phyloP scores from a whole-genome alignment of 2,329 filamentous ascomycete genomes.

The Fusarium citri region DNA sequence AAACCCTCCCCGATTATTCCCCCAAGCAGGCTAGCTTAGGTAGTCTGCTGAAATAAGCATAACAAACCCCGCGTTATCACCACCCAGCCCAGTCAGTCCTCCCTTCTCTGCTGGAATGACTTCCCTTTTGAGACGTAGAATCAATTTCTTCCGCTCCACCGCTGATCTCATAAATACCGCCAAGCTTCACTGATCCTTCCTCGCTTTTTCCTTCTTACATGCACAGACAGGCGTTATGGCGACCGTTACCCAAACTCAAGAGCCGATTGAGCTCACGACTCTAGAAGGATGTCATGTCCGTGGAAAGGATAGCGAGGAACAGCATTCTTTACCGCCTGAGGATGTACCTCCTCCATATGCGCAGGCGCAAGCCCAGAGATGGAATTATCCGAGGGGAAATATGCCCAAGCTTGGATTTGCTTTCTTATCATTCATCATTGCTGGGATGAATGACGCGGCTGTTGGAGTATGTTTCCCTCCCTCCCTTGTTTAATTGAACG shows the following conservation, averaged over 20 bases:
- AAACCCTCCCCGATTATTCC: background rate
- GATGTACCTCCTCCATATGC: constrained; percentile 45
- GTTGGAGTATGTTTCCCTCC: constrained; percentile 60
- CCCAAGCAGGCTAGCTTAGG: background rate
- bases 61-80: background rate
- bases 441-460: constrained; percentile 72
- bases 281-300: background rate
- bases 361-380: constrained; percentile 47
- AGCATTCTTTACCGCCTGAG: background rate
- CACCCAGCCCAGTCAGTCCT: background rate
- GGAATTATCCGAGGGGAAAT: constrained; percentile 53
- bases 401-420: constrained; percentile 53
- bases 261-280: constrained; percentile 24
- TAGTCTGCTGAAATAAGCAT: constrained; percentile 1
- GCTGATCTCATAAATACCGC: constrained; percentile 1
- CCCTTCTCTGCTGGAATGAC: constrained; percentile 1
- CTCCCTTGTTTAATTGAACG: rapidly evolving
- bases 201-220: too few relatives aligned
- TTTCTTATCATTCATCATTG: constrained; percentile 69
- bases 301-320: constrained; percentile 17
- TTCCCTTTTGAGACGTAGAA: constrained; percentile 1
- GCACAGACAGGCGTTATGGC: constrained; percentile 13
- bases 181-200: background rate
- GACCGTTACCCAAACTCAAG: constrained; percentile 17
- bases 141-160: background rate